Evolutionary conservation across 2,329 filamentous ascomycete species (phyloP).

Genomic region (Colletotrichum gloeosporioides): DNA sequence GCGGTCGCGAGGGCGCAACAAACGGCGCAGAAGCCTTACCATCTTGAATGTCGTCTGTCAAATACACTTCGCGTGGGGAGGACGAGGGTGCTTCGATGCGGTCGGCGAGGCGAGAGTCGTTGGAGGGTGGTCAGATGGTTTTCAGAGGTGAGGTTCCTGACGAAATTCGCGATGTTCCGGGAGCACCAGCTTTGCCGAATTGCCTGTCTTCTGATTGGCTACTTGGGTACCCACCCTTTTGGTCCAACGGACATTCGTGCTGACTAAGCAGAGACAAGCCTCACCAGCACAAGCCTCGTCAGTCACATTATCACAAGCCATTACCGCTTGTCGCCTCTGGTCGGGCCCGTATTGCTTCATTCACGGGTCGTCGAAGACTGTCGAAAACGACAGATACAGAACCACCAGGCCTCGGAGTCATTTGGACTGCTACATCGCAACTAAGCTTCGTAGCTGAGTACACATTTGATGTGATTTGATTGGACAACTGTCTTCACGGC

Average conservation of each 20-base stretch:
- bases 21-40: constrained; percentile 31
- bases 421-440: not conserved
- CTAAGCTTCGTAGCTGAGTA: not conserved
- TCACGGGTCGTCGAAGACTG: not conserved
- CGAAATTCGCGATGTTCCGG: constrained; percentile 27
- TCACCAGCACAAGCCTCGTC: not conserved
- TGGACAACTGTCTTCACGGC: not conserved
- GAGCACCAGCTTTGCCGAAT: constrained; percentile 23
- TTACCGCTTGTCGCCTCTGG: not conserved
- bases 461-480: not conserved
- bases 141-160: constrained; percentile 13
- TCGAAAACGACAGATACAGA: not conserved
- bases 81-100: constrained; percentile 15
- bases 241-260: not conserved
- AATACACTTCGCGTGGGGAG: constrained; percentile 4
- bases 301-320: not conserved
- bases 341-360: not conserved
- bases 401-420: not conserved
- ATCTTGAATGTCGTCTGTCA: constrained; percentile 33
- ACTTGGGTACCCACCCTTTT: not conserved
- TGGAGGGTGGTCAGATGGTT: constrained; percentile 1
- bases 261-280: not conserved
- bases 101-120: constrained; percentile 11
- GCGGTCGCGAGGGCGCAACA: not conserved
- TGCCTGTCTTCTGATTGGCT: constrained; percentile 17